Percentiles rank a stretch among this genome's conserved stretches.
Conservation (phyloP, 345 rosid genomes). For the Limnanthes douglasii region DNA sequence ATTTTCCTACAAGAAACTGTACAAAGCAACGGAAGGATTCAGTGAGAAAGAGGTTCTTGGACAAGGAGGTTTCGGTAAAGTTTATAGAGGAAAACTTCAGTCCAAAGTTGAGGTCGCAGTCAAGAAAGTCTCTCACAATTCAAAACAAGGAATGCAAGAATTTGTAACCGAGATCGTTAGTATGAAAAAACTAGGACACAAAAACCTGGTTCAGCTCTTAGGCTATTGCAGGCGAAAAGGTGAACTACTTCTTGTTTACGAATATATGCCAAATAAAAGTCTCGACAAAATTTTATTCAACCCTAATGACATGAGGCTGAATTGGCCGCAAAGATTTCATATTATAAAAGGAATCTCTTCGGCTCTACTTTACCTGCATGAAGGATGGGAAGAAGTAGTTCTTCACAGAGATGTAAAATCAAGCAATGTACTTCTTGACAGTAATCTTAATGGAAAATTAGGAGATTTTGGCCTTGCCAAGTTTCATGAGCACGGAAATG, state of each 20-base stretch:
- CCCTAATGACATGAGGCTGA: conserved; percentile 11
- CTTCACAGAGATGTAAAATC: conserved; percentile 45
- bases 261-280: conserved; percentile 43
- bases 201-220: conserved; percentile 31
- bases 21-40: conserved; percentile 48
- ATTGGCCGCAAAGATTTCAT: conserved; percentile 25
- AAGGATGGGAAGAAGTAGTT: conserved; percentile 37
- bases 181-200: conserved; percentile 29
- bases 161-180: conserved; percentile 28
- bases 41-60: conserved; percentile 31
- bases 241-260: conserved; percentile 37
- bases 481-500: conserved; percentile 62
- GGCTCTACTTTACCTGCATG: conserved; percentile 34
- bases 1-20: conserved; percentile 37
- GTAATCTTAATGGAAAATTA: conserved; percentile 57
- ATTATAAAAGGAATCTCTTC: conserved; percentile 26
- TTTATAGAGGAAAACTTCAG: conserved; percentile 31
- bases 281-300: conserved; percentile 30
- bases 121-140: conserved; percentile 30
- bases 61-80: conserved; percentile 47
- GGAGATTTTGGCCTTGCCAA: conserved; percentile 95
- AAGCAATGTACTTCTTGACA: conserved; percentile 31
- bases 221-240: conserved; percentile 40
- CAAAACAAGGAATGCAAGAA: conserved; percentile 34
- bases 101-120: conserved; percentile 29